Conservation (phyloP, 257 asterid species). For the Echites panduratus region DNA sequence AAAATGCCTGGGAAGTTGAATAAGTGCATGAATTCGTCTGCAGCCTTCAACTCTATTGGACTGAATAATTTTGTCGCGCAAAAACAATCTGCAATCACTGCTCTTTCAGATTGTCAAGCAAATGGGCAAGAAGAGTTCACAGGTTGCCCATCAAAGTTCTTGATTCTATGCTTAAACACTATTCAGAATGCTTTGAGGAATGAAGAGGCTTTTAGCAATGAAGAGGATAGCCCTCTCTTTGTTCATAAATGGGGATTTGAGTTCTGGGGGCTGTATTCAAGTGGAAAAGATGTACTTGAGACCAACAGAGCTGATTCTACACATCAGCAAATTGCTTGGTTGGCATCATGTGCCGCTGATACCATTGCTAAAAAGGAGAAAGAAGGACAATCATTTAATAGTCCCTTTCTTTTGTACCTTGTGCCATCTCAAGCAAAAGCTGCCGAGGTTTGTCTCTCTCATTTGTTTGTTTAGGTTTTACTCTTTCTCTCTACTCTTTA, state of each 20-base stretch:
- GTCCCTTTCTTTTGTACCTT: slow-evolving; percentile 68
- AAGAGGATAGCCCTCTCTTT: slow-evolving; percentile 41
- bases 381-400: slow-evolving; percentile 47
- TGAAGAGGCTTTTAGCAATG: slow-evolving; percentile 28
- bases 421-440: slow-evolving; percentile 86
- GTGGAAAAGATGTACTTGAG: slow-evolving; percentile 66
- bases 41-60: slow-evolving; percentile 22
- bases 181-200: slow-evolving; percentile 44
- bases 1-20: slow-evolving; percentile 13
- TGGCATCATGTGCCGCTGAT: slow-evolving; percentile 80
- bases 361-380: slow-evolving; percentile 65
- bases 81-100: slow-evolving; percentile 25
- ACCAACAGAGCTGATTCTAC: slow-evolving; percentile 41
- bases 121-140: slow-evolving; percentile 21
- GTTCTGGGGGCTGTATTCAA: slow-evolving; percentile 61
- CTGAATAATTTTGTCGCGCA: slow-evolving; percentile 28
- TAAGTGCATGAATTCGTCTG: slow-evolving; percentile 13
- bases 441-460: slow-evolving; percentile 43
- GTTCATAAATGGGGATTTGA: slow-evolving; percentile 68
- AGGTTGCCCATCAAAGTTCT: slow-evolving; percentile 61
- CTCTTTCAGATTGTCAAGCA: slow-evolving; percentile 20
- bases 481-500: not conserved
- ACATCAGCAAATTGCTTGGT: slow-evolving; percentile 76
- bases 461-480: too few relatives aligned
- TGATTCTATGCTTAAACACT: slow-evolving; percentile 57